Conservation (phyloP, 805 yeast species). For the Brettanomyces anomalus region DNA sequence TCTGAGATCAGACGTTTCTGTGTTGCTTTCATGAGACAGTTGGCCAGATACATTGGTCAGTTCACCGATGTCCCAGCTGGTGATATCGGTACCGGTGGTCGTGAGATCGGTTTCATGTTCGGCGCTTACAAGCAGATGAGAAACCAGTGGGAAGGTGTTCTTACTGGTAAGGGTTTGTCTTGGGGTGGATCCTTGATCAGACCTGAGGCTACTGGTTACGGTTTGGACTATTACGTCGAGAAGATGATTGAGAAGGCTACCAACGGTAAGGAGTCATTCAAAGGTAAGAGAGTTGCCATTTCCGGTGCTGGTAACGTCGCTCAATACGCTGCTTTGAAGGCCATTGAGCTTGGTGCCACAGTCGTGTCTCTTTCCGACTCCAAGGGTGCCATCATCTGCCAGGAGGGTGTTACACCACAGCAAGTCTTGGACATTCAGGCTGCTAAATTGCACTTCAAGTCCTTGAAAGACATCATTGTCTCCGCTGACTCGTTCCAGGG, state of each 20-base stretch:
- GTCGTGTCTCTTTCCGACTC: constrained; percentile 95
- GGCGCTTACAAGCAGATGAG: constrained; percentile 93
- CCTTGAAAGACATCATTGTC: constrained; percentile 59
- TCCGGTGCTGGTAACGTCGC: constrained; percentile 99
- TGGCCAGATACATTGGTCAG: constrained; percentile 92
- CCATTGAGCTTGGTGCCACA: constrained; percentile 91
- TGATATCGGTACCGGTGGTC: constrained; percentile 97
- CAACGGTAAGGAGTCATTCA: constrained; percentile 78
- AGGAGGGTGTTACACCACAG: constrained; percentile 73
- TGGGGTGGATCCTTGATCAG: constrained; percentile 99
- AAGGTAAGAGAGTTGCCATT: constrained; percentile 91
- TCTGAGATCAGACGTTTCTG: constrained; percentile 95
- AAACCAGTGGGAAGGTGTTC: constrained; percentile 93
- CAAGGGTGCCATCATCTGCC: constrained; percentile 76
- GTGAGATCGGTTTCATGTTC: constrained; percentile 88
- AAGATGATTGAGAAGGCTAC: constrained; percentile 95
- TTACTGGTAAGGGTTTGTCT: constrained; percentile 94
- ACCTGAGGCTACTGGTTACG: constrained; percentile 99
- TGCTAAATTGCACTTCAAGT: constrained; percentile 72
- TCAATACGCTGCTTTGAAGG: constrained; percentile 96
- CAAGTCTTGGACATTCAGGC: constrained; percentile 68
- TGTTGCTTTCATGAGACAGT: constrained; percentile 90
- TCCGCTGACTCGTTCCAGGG: constrained; percentile 43
- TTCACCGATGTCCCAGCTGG: constrained; percentile 99
- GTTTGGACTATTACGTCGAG: constrained; percentile 92